Base-by-base conservation (phyloP, 805 yeast genomes). In the Metschnikowia noctiluminum region DNA sequence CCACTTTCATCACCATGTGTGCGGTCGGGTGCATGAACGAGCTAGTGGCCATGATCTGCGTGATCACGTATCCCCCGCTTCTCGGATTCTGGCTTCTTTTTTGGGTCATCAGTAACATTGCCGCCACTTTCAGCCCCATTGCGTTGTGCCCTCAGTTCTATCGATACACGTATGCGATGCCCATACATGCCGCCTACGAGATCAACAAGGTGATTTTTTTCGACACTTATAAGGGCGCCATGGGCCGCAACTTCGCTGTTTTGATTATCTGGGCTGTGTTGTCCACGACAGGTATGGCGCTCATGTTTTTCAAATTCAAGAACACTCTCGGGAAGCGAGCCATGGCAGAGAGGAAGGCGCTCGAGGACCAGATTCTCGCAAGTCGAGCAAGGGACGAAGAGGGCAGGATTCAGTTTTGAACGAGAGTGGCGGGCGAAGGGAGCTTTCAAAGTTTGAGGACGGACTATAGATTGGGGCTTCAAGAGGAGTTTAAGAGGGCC, bases 11-110 rank as follows among this genome's bases (percentile, higher is more conserved):
- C 43, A 78, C 88, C 7, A 82, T 87, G 88, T 68, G 81, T 53
- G 88, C 91, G 0, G 85, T 86, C 34, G 95, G 95, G 50, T 80
- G 85, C 39, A 82, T 85, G 30, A 85, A 83, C 60, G 94, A 87
- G 64, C 80, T 84, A 52, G 67, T 78, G 56, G 81, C 82, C 0
- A 61, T 81, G 63, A 31, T 85, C 6, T 61, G 78, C 7, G 68
- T 84, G 42, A 65, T 81, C 6, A 48, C 70, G 13, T 73, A 74
- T 43, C 92, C 94, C 0, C 89, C 89, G 28, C 56, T 76, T 45
- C 55, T 84, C 42, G 90, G 91, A 0, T 79, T 85, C 58, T 85
- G 91, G 89, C 61, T 87, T 57, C 69, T 86, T 53, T 73, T 78
- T 50, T 86, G 87, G 79, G 90, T 86, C 51, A 76, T 87, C 50